Evolutionary conservation across 116 monocot species (phyloP).

Genomic region (Zostera marina): DNA sequence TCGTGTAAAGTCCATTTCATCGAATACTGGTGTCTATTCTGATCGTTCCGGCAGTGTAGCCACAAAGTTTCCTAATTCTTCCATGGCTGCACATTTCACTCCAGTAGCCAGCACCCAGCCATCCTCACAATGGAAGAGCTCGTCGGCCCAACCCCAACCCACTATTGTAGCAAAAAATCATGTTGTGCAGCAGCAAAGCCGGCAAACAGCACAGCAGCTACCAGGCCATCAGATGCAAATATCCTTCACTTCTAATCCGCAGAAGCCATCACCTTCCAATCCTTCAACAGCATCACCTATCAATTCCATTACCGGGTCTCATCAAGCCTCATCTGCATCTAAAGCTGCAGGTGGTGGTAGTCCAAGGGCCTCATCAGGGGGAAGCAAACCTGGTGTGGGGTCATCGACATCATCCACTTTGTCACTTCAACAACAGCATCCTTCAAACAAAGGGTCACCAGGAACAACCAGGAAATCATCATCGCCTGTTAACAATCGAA

Average conservation of each 20-base stretch:
- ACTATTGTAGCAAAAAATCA: constrained; percentile 13
- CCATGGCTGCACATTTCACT: constrained; percentile 20
- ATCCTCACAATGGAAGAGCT: constrained; percentile 29
- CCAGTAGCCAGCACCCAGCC: constrained; percentile 16
- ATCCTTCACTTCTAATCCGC: constrained; percentile 35
- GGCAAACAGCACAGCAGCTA: constrained; percentile 9
- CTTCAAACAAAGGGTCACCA: constrained; percentile 32
- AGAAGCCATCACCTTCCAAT: constrained; percentile 13
- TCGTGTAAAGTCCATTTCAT: constrained; percentile 17
- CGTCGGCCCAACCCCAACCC: constrained; percentile 11
- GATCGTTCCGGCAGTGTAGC: constrained; percentile 14
- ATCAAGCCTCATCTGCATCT: constrained; percentile 14
- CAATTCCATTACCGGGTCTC: constrained; percentile 18
- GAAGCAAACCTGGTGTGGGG: constrained; percentile 4
- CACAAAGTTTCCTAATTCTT: constrained; percentile 26
- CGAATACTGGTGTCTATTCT: constrained; percentile 12
- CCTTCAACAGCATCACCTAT: constrained; percentile 15
- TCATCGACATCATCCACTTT: not conserved
- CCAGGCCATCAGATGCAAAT: constrained; percentile 42
- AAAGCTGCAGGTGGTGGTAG: constrained; percentile 22
- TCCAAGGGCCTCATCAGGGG: constrained; percentile 9
- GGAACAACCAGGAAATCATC: constrained; percentile 21
- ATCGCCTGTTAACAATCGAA: constrained; percentile 16
- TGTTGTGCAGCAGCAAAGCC: constrained; percentile 22
- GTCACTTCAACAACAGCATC: constrained; percentile 26